Percentiles rank a stretch among this genome's conserved stretches.
These are phyloP conservation scores for Kluyveromyces siamensis DNA, from an alignment of 805 yeast species.

Conservation along the genomic window DNA sequence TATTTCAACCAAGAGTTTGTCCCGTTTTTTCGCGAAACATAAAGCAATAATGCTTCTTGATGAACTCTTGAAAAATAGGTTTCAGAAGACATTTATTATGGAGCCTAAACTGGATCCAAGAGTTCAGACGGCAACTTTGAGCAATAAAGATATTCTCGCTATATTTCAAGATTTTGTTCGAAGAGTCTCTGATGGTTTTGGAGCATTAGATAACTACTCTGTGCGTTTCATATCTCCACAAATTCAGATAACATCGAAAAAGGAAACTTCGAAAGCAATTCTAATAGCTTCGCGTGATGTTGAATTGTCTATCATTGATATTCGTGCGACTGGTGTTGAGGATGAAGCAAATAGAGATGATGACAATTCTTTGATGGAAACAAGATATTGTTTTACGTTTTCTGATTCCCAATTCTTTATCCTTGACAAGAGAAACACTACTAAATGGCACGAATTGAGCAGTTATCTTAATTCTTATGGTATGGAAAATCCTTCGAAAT, in stretches of 20 bases:
- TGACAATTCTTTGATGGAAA: slow-evolving; percentile 37
- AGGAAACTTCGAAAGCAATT: slow-evolving; percentile 39
- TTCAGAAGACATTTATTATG: slow-evolving; percentile 15
- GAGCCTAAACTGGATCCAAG: slow-evolving; percentile 8
- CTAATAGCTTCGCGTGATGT: slow-evolving; percentile 49
- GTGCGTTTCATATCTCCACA: slow-evolving; percentile 54
- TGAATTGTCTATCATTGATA: slow-evolving; percentile 43
- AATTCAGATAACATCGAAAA: slow-evolving; percentile 43
- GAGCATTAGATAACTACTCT: slow-evolving; percentile 42
- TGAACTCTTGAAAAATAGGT: slow-evolving; percentile 24
- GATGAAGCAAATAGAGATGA: slow-evolving; percentile 23
- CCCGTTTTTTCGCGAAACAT: slow-evolving; percentile 37
- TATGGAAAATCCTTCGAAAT: slow-evolving; percentile 15
- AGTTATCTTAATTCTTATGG: slow-evolving; percentile 24
- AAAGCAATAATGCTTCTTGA: slow-evolving; percentile 43
- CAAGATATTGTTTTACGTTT: slow-evolving; percentile 46
- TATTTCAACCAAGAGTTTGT: slow-evolving; percentile 35
- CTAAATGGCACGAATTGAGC: slow-evolving; percentile 25
- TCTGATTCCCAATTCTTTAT: slow-evolving; percentile 50
- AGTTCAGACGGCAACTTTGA: slow-evolving; percentile 5
- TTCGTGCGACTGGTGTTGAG: slow-evolving; percentile 27
- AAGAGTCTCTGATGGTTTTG: slow-evolving; percentile 30
- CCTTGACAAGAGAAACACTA: slow-evolving; percentile 33
- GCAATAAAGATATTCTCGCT: slow-evolving; percentile 30
- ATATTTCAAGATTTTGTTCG: slow-evolving; percentile 41